phyloP scores from a whole-genome alignment of 2,329 filamentous ascomycete genomes.

The Pseudogymnoascus sp. region DNA sequence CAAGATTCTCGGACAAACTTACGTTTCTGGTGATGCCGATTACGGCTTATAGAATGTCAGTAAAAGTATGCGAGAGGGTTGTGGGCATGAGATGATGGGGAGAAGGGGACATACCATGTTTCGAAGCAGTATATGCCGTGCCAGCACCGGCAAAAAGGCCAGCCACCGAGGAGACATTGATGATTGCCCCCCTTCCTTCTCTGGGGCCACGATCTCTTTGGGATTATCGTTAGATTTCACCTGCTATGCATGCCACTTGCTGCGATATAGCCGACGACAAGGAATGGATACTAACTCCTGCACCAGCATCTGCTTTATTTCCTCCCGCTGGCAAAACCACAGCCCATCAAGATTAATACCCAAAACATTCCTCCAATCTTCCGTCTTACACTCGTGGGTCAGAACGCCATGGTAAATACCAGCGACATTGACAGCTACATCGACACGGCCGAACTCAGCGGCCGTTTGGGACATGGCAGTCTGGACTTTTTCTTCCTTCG shows the following conservation, averaged over 20 bases:
- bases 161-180: slow-evolving; percentile 48
- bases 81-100: not conserved
- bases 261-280: not conserved
- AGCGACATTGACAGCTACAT: slow-evolving; percentile 49
- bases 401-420: slow-evolving; percentile 36
- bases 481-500: slow-evolving; percentile 36
- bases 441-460: slow-evolving; percentile 43
- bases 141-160: slow-evolving; percentile 36
- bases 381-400: slow-evolving; percentile 40
- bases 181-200: slow-evolving; percentile 42
- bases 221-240: not conserved
- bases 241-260: not conserved
- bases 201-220: slow-evolving; percentile 31
- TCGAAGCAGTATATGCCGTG: slow-evolving; percentile 40
- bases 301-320: slow-evolving; percentile 43
- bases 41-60: slow-evolving; percentile 27
- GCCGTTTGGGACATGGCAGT: slow-evolving; percentile 35
- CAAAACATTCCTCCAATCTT: slow-evolving; percentile 44
- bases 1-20: not conserved
- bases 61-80: not conserved
- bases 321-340: slow-evolving; percentile 48
- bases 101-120: slow-evolving; percentile 36
- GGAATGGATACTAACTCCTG: slow-evolving; percentile 34
- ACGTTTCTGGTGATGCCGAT: slow-evolving; percentile 43
- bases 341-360: slow-evolving; percentile 49